Base-by-base conservation (phyloP, 495 filamentous ascomycete species). In the Penicillium nucicola region DNA sequence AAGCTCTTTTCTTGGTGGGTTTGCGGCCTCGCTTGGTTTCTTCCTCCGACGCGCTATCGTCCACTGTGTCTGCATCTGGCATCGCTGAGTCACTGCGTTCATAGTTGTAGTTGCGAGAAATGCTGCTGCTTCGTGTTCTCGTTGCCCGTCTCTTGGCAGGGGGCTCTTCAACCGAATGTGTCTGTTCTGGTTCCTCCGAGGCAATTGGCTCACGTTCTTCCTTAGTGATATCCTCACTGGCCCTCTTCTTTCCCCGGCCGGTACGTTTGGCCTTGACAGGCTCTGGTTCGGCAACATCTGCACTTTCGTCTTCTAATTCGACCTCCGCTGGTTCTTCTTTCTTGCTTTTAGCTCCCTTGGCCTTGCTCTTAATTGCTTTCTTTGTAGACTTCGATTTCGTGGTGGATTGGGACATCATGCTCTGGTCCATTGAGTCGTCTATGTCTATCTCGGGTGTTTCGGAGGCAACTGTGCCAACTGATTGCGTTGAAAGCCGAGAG, bases 401-500 rank as follows among this genome's bases (percentile, higher is more conserved):
- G 4, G 67, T 53, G 13, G 70, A 43, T 38, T 67, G 76, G 6
- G 75, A 86, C 58, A 89, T 68, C 39, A 85, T 75, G 57, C 82
- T 92, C 45, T 89, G 83, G 56, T 89, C 87, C 53, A 73, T 71
- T 20, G 49, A 34, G n/a, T 82, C 77, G 30, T 85, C 79, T 7
- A 77, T 37, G 40, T 86, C 78, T 17, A 79, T 50, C 2, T 83
- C 81, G 1, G 75, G 71, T 0, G 74, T 71, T 51, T 84, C 82
- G 2, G 79, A 81, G 35, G 73, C 52, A 22, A 64, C 66, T 2
- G 81, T 84, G 10, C 72, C 65, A 32, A 76, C 70, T 4, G 87
- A 90, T 53, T 89, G 85, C 0, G 77, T 82, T 10, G 88, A 93
- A 5, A 88, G 70, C 22, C 88, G 79, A 11, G 88, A 65, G 10